Conservation (phyloP, 83 land plant genomes). For the Isoetes engelmannii region DNA sequence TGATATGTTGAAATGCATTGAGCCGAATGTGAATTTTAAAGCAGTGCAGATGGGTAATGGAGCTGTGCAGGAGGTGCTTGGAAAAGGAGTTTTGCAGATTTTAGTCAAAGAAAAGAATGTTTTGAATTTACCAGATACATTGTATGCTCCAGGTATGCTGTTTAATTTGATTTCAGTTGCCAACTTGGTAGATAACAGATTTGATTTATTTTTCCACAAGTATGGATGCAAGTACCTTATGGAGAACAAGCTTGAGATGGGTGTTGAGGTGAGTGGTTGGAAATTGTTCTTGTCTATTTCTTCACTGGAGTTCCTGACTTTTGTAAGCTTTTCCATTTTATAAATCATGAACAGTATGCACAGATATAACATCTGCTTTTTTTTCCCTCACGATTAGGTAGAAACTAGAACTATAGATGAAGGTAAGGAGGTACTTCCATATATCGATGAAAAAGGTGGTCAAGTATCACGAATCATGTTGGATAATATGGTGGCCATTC, state of each 20-base stretch:
- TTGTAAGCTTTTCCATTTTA: background rate
- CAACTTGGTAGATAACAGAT: no score
- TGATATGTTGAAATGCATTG: no score
- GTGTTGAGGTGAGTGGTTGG: slow-evolving; percentile 67
- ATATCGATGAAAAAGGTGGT: slow-evolving; percentile 43
- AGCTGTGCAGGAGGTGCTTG: no score
- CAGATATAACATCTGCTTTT: background rate
- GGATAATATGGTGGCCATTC: slow-evolving; percentile 89
- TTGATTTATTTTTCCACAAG: no score
- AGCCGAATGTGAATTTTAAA: no score
- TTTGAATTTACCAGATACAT: no score
- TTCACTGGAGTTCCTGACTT: background rate
- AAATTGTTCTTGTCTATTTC: slow-evolving; percentile 4
- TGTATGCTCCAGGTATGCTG: no score
- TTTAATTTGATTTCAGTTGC: no score
- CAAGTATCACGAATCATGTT: slow-evolving; percentile 82
- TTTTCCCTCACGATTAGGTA: slow-evolving; percentile 33
- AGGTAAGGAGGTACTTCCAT: slow-evolving; percentile 61
- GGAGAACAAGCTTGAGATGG: slow-evolving; percentile 57
- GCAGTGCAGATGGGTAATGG: no score
- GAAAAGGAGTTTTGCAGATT: no score
- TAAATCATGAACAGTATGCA: background rate
- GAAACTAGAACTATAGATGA: slow-evolving; percentile 92
- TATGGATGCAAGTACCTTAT: slow-evolving; percentile 49
- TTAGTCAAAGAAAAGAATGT: no score